Evolutionary conservation across 306 rosid species (phyloP).

Genomic region (Trifolium fragiferum): DNA sequence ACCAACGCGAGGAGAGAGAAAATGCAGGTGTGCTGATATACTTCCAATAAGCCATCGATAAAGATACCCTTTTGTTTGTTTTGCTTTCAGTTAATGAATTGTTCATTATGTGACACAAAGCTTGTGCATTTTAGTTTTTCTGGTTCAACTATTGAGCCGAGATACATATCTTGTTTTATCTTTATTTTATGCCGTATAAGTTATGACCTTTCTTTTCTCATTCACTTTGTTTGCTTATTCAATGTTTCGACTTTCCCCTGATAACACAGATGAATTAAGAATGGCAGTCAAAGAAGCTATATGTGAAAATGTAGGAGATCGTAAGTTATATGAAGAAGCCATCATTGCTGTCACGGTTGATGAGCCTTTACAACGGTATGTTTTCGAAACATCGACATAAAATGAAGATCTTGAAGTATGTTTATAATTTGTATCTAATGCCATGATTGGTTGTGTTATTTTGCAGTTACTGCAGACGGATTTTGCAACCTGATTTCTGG

Average conservation of each 20-base stretch:
- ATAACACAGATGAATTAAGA: conserved; percentile 76
- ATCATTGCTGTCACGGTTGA: conserved; percentile 86
- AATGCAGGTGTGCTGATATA: conserved; percentile 69
- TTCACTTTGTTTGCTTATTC: background rate
- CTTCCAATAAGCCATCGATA: conserved; percentile 1
- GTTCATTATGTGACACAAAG: conserved; percentile 20
- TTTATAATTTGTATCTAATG: background rate
- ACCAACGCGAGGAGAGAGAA: conserved; percentile 78
- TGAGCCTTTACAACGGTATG: conserved; percentile 78
- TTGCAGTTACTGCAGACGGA: conserved; percentile 85
- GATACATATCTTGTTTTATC: conserved; percentile 11
- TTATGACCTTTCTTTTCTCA: background rate
- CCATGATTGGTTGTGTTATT: conserved; percentile 34
- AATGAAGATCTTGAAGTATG: conserved; percentile 28
- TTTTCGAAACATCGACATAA: conserved; percentile 31
- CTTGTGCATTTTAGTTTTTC: conserved; percentile 26
- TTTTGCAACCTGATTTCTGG: conserved; percentile 86
- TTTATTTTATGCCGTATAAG: conserved; percentile 7
- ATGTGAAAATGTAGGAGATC: conserved; percentile 72
- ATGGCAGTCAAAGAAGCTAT: conserved; percentile 88
- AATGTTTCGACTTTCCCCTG: conserved; percentile 28
- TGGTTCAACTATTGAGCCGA: conserved; percentile 29
- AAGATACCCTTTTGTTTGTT: conserved; percentile 10
- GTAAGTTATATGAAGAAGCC: conserved; percentile 75
- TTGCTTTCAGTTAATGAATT: conserved; percentile 30